Evolutionary conservation across 495 filamentous ascomycete species (phyloP).

Genomic region (Aspergillus nidulans): DNA sequence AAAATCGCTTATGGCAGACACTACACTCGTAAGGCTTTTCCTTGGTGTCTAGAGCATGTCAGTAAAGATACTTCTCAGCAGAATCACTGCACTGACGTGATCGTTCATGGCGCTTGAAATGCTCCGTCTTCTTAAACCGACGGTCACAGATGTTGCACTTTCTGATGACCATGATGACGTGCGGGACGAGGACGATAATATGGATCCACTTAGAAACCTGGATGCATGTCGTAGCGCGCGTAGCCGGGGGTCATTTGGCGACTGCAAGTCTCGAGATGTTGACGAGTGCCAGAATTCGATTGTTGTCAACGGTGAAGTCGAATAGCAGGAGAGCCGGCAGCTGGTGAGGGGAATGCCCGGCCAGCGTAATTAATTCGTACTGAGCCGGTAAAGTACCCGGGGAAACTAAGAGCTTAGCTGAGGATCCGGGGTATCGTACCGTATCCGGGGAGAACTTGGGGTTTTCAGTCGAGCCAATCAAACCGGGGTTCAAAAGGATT

Average conservation of each 20-base stretch:
- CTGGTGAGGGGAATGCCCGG: neutral
- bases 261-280: neutral
- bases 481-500: neutral
- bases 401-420: neutral
- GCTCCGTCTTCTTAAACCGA: conserved; percentile 52
- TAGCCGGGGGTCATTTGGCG: neutral
- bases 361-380: neutral
- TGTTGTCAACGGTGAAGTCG: neutral
- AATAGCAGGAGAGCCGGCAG: neutral
- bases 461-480: neutral
- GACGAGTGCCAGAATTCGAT: conserved; percentile 1
- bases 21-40: conserved; percentile 52
- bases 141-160: conserved; percentile 50
- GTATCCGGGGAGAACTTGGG: neutral
- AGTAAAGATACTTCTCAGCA: neutral
- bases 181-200: conserved; percentile 1
- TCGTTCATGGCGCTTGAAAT: conserved; percentile 52
- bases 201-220: neutral
- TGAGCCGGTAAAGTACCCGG: neutral
- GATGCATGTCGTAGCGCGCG: conserved; percentile 5
- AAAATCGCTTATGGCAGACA: conserved; percentile 50
- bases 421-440: neutral
- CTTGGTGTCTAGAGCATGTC: conserved; percentile 41
- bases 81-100: conserved; percentile 40
- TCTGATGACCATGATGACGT: conserved; percentile 41